Evolutionary conservation across 2,329 filamentous ascomycete species (phyloP), one percentile per base, ranked within the genome.

Genomic region (Botrytis hyacinthi): DNA sequence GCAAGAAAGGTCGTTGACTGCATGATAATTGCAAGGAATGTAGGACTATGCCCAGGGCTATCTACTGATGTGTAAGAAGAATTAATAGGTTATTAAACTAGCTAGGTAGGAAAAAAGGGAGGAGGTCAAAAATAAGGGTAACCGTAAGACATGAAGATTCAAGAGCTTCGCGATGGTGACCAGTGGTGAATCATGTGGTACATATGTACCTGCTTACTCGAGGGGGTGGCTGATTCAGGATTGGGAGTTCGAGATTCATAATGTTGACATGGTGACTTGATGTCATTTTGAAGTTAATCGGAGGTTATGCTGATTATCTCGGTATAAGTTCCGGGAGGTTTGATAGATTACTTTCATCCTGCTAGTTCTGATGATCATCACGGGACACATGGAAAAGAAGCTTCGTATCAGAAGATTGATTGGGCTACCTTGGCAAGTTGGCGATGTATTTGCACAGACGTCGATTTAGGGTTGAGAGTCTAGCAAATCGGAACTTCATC

Each of bases 381-480:
- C n/a, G 10, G 40, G 16, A 35, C 60, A 44, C n/a, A 46, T 22
- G 29, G 7, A 35, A 44, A 35, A 61, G 54, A 70, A 70, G 40
- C 57, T 60, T 71, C 40, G 68, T 70, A 70, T 71, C 69, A 71
- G 40, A 70, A 61, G 48, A 44, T 46, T 62, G 48, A 44, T 46
- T 62, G 68, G 16, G 40, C 29, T 29, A 29, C 7, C 66, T 57
- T 32, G 42, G 51, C 32, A 57, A 62, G 37, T 51, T 54, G 16
- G 35, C 26, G 26, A 54, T 54, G 16, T 29, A 69, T 70, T 75
- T 76, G 75, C 77, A 78, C 78, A 75, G 78, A 79, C 77, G 77
- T 78, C 77, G 75, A 75, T 54, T 76, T 79, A 75, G 74, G 75
- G 73, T 78, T 76, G 73, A 67, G 68, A 65, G 74, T 26, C n/a